Percentiles rank a stretch among this genome's conserved stretches.
Evolutionary conservation across 495 filamentous ascomycete species (phyloP).

Genomic region (Tetracladium marchalianum): DNA sequence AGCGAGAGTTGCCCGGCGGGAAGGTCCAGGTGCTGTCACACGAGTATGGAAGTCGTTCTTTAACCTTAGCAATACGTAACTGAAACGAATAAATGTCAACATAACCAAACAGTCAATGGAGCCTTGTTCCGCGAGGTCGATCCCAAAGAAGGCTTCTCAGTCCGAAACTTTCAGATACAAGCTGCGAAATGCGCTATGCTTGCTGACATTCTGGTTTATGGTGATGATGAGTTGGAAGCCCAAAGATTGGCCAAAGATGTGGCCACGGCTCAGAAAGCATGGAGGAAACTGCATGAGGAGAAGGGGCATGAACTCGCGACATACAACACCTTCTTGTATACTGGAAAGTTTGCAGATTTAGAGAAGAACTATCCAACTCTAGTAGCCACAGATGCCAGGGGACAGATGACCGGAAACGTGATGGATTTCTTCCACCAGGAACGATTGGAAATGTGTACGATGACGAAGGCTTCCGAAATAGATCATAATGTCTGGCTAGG

Average conservation of each 20-base stretch:
- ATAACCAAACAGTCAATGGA: too few species aligned
- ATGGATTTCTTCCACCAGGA: constrained; percentile 90
- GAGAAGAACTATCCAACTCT: constrained; percentile 61
- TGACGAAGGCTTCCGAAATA: constrained; percentile 86
- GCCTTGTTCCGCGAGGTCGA: constrained; percentile 41
- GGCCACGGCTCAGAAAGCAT: constrained; percentile 63
- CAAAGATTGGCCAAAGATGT: constrained; percentile 60
- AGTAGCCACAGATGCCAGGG: constrained; percentile 64
- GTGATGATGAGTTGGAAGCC: constrained; percentile 55
- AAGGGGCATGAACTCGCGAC: constrained; percentile 42
- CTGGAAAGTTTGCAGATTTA: constrained; percentile 60
- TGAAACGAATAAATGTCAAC: too few species aligned
- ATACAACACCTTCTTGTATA: constrained; percentile 77
- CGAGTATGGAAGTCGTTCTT: too few species aligned
- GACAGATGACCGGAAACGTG: constrained; percentile 64
- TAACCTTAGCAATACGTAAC: too few species aligned
- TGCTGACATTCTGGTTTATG: constrained; percentile 89
- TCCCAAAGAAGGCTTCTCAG: constrained; percentile 71
- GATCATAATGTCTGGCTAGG: constrained; percentile 84
- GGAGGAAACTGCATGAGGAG: constrained; percentile 52
- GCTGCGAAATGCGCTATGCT: constrained; percentile 78
- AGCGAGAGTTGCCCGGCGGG: too few species aligned
- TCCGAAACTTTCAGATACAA: constrained; percentile 96
- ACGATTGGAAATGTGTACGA: constrained; percentile 80
- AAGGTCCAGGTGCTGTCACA: too few species aligned